Conservation (phyloP, 1,284 basidiomycete genomes). For the Heimioporus punctisporus region DNA sequence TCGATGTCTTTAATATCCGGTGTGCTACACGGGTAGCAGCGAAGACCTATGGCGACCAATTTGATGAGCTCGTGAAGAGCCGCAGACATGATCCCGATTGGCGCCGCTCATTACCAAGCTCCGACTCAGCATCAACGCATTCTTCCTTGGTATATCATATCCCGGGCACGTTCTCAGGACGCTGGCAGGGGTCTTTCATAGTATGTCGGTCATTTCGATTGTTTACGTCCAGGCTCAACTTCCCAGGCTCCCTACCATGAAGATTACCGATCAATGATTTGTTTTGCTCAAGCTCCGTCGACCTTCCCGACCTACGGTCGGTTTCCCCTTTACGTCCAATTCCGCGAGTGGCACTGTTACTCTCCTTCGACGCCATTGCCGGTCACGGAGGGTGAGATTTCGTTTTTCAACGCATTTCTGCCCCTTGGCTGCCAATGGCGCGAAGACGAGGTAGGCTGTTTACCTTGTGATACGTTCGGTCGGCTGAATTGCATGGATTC, state of each 20-base stretch:
- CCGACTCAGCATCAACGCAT: not conserved
- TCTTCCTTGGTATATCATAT: constrained; percentile 32
- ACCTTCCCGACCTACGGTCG: constrained; percentile 36
- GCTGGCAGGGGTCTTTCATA: constrained; percentile 48
- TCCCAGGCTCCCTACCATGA: constrained; percentile 38
- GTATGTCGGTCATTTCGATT: constrained; percentile 28
- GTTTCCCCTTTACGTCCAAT: constrained; percentile 45
- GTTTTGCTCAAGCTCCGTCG: constrained; percentile 32
- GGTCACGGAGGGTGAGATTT: constrained; percentile 18
- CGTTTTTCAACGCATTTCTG: constrained; percentile 46
- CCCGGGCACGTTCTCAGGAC: constrained; percentile 44
- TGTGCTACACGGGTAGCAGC: constrained; percentile 40
- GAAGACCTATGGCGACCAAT: constrained; percentile 16
- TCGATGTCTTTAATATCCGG: constrained; percentile 41
- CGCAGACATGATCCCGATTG: constrained; percentile 33
- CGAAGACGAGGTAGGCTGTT: constrained; percentile 36
- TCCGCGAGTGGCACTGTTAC: constrained; percentile 47
- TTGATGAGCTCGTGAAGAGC: constrained; percentile 30
- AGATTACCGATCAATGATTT: constrained; percentile 38
- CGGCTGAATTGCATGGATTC: constrained; percentile 4
- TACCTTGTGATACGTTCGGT: not conserved
- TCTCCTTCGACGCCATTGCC: constrained; percentile 31
- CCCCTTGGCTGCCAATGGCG: constrained; percentile 37
- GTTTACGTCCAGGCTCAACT: constrained; percentile 10
- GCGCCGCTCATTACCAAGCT: constrained; percentile 24